Base-by-base conservation (phyloP, 345 rosid species). In the Hibiscus mutabilis region DNA sequence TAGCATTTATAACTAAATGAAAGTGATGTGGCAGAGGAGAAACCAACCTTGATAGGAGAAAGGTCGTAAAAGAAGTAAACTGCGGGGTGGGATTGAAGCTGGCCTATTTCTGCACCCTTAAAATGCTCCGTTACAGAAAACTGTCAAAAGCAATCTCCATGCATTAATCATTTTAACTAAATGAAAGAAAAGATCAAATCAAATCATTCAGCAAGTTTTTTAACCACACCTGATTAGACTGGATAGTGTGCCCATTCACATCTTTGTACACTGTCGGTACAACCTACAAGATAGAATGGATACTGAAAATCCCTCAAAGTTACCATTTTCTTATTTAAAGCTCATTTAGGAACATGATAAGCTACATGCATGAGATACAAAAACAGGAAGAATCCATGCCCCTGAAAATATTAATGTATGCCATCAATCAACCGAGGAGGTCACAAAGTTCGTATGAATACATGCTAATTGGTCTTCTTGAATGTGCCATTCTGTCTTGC, bases 31-130 rank as follows among this genome's bases (percentile, higher is more conserved):
- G 29, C 60, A 29, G 52, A 77, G 66, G 13, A 21, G 2, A 18
- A 66, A 49, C 76, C 61, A 24, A 92, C 99, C 99, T 95, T 95
- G 71, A 95, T 92, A 18, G 99, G 97, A 70, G 99, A 95, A 55
- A 95, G 97, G 78, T 95, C 99, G 82, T 95, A 92, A 77, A 92
- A 92, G 91, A 95, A 90, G 91, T 90, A 95, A 62, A 95, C 91
- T 73, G 93, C 99, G 0, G 97, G 97, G 29, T 90, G 85, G 55
- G 96, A 80, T 79, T 89, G 97, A 42, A 91, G 86, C 5, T 58
- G 87, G 60, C 96, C 95, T n/a, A 81, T 73, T 27, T 87, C 92
- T 56, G 87, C 82, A 60, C 77, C 77, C 80, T 84, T 92, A 69
- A 86, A 91, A 82, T 92, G 97, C 74, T 95, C 99, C 3, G 97